Percentiles rank a stretch among this genome's conserved stretches.
These are phyloP conservation scores for Leccinum truebloodii DNA, from an alignment of 768 basidiomycete species.

Conservation along the genomic window DNA sequence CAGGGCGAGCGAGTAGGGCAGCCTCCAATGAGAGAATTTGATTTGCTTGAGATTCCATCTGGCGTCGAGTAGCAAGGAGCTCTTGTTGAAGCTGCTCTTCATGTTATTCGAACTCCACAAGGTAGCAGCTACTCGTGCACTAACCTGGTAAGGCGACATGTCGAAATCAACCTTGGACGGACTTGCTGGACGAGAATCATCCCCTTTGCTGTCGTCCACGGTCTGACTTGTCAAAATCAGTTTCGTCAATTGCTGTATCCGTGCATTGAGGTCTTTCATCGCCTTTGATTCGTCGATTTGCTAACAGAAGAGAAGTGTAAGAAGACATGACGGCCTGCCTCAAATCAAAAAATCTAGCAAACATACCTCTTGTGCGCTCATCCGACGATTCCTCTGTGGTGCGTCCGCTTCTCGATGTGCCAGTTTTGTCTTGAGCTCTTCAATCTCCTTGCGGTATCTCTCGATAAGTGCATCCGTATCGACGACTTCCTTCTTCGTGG, in stretches of 20 bases:
- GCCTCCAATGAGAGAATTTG: conserved; percentile 86
- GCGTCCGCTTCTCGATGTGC: conserved; percentile 70
- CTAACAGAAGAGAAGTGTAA: conserved; percentile 35
- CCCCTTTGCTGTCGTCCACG: conserved; percentile 66
- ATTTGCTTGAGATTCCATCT: conserved; percentile 77
- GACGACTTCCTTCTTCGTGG: conserved; percentile 91
- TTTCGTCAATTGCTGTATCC: conserved; percentile 82
- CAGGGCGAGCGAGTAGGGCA: conserved; percentile 69
- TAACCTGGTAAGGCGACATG: conserved; percentile 81
- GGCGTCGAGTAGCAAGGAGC: conserved; percentile 71
- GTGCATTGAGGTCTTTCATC: conserved; percentile 77
- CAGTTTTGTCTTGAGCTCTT: conserved; percentile 77
- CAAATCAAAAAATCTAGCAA: background rate
- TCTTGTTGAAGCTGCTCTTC: conserved; percentile 76
- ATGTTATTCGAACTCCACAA: background rate
- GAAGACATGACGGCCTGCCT: background rate
- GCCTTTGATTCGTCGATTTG: conserved; percentile 85
- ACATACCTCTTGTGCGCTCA: conserved; percentile 42
- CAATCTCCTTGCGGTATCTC: conserved; percentile 93
- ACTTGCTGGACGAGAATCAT: conserved; percentile 75
- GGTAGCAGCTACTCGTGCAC: background rate
- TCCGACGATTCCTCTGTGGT: conserved; percentile 39
- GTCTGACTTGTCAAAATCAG: conserved; percentile 84
- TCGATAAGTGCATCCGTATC: conserved; percentile 94
- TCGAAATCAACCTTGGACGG: conserved; percentile 90